A percentile compares a stretch with the other conserved stretches of the same genome.
Conservation (phyloP, 1,284 basidiomycete genomes). For the Ustilago nuda region DNA sequence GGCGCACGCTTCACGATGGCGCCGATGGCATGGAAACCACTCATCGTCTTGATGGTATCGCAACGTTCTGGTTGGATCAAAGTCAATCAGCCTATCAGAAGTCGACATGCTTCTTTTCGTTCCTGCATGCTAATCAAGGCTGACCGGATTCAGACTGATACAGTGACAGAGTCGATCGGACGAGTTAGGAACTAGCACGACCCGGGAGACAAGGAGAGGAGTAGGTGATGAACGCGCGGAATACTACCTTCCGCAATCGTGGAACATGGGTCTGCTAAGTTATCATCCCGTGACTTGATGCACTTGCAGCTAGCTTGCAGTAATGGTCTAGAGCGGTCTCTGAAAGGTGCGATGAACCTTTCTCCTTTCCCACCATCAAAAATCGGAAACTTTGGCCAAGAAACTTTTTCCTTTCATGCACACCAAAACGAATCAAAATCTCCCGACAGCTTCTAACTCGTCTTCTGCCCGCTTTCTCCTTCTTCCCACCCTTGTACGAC, state of each 20-base stretch:
- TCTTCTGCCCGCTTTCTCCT: not conserved
- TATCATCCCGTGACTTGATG: not conserved
- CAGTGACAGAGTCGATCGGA: not conserved
- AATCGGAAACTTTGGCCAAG: slow-evolving; percentile 15
- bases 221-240: not conserved
- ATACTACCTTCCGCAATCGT: not conserved
- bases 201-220: no score
- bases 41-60: not conserved
- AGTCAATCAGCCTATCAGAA: not conserved
- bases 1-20: not conserved
- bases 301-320: not conserved
- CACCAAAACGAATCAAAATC: not conserved
- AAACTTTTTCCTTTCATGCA: slow-evolving; percentile 14
- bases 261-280: slow-evolving; percentile 7
- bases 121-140: not conserved
- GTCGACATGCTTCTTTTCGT: not conserved
- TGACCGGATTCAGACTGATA: not conserved
- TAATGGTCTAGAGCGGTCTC: slow-evolving; percentile 4
- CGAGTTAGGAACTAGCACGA: not conserved
- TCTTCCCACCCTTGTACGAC: not conserved
- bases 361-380: not conserved
- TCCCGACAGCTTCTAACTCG: not conserved
- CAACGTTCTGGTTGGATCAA: not conserved
- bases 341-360: not conserved
- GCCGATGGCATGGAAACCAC: not conserved